Evolutionary conservation across 2,329 filamentous ascomycete species (phyloP).

Genomic region (Cladosporium sp.): DNA sequence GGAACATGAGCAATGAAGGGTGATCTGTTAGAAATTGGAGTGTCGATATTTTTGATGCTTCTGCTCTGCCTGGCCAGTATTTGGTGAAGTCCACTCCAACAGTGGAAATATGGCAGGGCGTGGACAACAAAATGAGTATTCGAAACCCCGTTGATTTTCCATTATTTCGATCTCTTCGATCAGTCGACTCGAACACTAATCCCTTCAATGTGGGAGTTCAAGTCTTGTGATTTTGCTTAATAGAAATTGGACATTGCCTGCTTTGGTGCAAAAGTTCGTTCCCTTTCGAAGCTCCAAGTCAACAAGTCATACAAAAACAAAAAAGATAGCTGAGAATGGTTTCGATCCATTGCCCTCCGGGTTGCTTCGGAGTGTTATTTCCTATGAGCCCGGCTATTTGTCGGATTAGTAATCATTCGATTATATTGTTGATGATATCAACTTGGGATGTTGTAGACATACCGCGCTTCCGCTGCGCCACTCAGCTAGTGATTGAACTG

Average conservation of each 20-base stretch:
- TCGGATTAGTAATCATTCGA: background rate
- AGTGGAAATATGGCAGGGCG: too few species aligned
- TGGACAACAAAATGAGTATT: background rate
- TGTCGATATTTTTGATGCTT: too few species aligned
- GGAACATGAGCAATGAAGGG: too few species aligned
- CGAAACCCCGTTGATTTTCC: background rate
- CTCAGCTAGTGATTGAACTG: slow-evolving; percentile 13
- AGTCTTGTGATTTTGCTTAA: too few species aligned
- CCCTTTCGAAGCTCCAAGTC: too few species aligned
- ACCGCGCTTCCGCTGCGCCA: slow-evolving; percentile 23
- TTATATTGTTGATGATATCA: background rate
- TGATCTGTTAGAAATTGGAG: too few species aligned
- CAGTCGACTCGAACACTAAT: too few species aligned
- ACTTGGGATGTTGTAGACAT: slow-evolving; percentile 14
- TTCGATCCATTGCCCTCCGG: slow-evolving; percentile 29
- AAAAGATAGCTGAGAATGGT: slow-evolving; percentile 26
- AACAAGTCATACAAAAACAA: slow-evolving; percentile 12
- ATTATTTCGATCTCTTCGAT: background rate
- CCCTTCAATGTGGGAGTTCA: too few species aligned
- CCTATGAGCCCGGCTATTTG: slow-evolving; percentile 25
- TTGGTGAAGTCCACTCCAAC: too few species aligned
- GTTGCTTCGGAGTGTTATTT: slow-evolving; percentile 8
- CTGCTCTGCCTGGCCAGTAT: too few species aligned
- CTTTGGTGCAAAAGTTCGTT: too few species aligned
- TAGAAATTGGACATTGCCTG: too few species aligned